phyloP scores from a whole-genome alignment of 768 basidiomycete genomes.

The Coprinopsis strossmayeri region DNA sequence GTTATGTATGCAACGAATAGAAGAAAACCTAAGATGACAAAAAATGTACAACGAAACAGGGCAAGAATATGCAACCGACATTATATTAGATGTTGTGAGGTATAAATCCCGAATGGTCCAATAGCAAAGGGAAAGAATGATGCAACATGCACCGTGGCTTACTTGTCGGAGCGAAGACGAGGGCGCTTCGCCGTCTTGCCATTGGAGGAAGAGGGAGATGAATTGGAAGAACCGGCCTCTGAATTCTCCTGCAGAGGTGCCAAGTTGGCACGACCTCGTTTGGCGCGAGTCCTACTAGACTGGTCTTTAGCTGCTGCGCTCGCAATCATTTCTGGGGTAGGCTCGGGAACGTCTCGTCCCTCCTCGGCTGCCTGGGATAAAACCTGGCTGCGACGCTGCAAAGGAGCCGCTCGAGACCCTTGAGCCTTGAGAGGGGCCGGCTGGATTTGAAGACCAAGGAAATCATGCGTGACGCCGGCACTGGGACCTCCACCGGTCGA shows the following conservation, averaged over 20 bases:
- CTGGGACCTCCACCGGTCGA: slow-evolving; percentile 4
- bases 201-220: background rate
- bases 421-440: slow-evolving; percentile 12
- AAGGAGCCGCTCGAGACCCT: slow-evolving; percentile 20
- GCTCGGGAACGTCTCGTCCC: slow-evolving; percentile 34
- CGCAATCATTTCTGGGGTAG: slow-evolving; percentile 52
- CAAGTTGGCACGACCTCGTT: slow-evolving; percentile 36
- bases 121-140: background rate
- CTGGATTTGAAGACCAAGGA: slow-evolving; percentile 23
- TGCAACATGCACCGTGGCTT: background rate
- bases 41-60: background rate
- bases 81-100: background rate
- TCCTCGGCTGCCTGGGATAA: slow-evolving; percentile 39
- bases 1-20: too few relatives aligned
- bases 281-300: slow-evolving; percentile 27
- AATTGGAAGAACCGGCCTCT: slow-evolving; percentile 1
- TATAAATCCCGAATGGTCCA: too few relatives aligned
- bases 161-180: slow-evolving; percentile 1
- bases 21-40: too few relatives aligned
- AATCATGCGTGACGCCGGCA: slow-evolving; percentile 22
- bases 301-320: slow-evolving; percentile 23
- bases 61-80: background rate
- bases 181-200: slow-evolving; percentile 1
- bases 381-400: slow-evolving; percentile 44
- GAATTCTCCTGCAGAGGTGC: slow-evolving; percentile 36